Conservation (phyloP, 768 basidiomycete species). For the Imleria badia region DNA sequence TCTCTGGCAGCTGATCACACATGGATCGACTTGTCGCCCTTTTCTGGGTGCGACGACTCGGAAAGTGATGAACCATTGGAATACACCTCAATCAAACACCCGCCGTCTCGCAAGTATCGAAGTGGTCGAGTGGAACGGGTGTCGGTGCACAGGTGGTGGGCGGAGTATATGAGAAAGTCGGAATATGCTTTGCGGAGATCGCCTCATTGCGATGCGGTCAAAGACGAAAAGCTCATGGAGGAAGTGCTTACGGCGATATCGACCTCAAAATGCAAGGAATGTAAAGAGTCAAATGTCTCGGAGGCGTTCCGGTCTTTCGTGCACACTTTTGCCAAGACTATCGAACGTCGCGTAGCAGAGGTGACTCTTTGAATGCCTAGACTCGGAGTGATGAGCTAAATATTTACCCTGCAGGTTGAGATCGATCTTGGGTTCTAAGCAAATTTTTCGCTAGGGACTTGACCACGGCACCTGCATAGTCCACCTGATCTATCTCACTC, state of each 20-base stretch:
- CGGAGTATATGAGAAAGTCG: constrained; percentile 15
- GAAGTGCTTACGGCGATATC: background rate
- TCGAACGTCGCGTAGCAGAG: constrained; percentile 7
- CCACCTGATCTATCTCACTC: background rate
- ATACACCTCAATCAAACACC: background rate
- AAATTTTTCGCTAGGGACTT: background rate
- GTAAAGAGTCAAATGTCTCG: background rate
- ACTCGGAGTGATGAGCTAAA: background rate
- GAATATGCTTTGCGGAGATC: background rate
- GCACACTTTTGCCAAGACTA: constrained; percentile 2
- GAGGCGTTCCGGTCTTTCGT: constrained; percentile 13
- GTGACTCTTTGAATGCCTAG: background rate
- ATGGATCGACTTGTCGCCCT: constrained; percentile 1
- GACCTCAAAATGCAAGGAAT: constrained; percentile 1
- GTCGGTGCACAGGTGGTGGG: constrained; percentile 14
- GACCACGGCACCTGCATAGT: background rate
- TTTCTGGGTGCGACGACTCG: background rate
- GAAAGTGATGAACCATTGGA: background rate
- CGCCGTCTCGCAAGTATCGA: constrained; percentile 4
- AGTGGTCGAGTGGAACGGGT: background rate
- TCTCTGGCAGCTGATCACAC: constrained; percentile 4
- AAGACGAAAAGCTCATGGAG: background rate
- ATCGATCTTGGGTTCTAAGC: constrained; percentile 7
- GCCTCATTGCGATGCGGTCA: background rate
- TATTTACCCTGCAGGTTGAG: constrained; percentile 3